These are phyloP conservation scores for Voacanga thouarsii DNA, from an alignment of 257 asterid species.

Conservation along the genomic window DNA sequence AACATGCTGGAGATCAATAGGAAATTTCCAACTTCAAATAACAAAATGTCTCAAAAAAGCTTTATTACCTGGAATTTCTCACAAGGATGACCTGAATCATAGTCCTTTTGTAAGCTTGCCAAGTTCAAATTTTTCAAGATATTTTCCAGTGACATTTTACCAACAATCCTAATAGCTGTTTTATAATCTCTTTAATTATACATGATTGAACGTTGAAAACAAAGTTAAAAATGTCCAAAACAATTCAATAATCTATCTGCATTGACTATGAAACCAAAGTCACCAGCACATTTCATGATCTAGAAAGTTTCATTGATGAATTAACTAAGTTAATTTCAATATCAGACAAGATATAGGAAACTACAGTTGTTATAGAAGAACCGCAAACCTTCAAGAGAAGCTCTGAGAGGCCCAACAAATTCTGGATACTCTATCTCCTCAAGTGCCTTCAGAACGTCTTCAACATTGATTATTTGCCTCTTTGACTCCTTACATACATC, in stretches of 20 bases:
- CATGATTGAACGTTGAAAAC: background rate
- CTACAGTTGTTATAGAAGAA: background rate
- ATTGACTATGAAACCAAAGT: background rate
- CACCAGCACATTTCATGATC: background rate
- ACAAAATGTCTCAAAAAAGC: too few relatives aligned
- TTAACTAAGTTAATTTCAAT: background rate
- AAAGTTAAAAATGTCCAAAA: background rate
- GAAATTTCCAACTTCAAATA: too few relatives aligned
- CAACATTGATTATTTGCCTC: conserved; percentile 76
- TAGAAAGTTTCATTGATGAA: background rate
- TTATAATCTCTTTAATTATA: background rate
- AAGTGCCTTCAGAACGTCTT: conserved; percentile 90
- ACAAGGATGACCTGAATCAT: background rate
- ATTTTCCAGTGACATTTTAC: background rate
- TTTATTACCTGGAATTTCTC: background rate
- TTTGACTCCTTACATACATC: conserved; percentile 86
- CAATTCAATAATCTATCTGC: background rate
- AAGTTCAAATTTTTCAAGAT: background rate
- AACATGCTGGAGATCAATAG: too few relatives aligned
- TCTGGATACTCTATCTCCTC: conserved; percentile 88
- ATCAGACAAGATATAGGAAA: background rate
- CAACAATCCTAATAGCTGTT: background rate
- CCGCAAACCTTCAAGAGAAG: conserved; percentile 72
- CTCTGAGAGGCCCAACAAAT: conserved; percentile 73
- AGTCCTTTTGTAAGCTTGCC: background rate